Conservation (phyloP, 1,284 basidiomycete genomes). For the Puccinia horiana region DNA sequence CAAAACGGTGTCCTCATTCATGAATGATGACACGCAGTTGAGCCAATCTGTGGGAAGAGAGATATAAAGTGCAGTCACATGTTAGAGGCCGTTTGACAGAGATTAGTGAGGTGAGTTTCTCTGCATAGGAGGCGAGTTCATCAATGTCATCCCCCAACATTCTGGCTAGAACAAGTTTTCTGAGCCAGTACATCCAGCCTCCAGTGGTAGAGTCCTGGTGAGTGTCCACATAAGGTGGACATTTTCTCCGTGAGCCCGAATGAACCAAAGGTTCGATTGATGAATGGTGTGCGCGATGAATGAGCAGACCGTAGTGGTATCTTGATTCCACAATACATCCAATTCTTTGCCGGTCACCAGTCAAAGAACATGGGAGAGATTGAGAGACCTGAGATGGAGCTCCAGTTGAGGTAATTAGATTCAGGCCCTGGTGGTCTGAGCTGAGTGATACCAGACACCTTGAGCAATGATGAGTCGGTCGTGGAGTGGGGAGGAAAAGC, state of each 20-base stretch:
- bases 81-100: background rate
- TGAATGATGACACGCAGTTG: background rate
- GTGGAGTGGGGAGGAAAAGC: too few species aligned
- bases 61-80: background rate
- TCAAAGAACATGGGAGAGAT: background rate
- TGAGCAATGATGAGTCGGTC: background rate
- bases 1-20: background rate
- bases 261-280: background rate
- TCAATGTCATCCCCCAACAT: background rate
- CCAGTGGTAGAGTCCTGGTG: background rate
- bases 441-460: background rate
- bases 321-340: background rate
- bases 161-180: background rate
- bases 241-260: background rate
- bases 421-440: background rate
- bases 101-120: background rate
- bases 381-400: background rate
- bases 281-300: slow-evolving; percentile 1
- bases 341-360: background rate
- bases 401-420: slow-evolving; percentile 23
- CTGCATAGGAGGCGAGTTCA: background rate
- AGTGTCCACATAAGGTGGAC: background rate
- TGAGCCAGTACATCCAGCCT: background rate
- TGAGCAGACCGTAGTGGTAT: background rate
- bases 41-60: slow-evolving; percentile 18